A percentile compares a stretch with the other conserved stretches of the same genome.
Evolutionary conservation across 352 stramenopile genomes (phyloP).

Genomic region (Phytopythium mirpurense): DNA sequence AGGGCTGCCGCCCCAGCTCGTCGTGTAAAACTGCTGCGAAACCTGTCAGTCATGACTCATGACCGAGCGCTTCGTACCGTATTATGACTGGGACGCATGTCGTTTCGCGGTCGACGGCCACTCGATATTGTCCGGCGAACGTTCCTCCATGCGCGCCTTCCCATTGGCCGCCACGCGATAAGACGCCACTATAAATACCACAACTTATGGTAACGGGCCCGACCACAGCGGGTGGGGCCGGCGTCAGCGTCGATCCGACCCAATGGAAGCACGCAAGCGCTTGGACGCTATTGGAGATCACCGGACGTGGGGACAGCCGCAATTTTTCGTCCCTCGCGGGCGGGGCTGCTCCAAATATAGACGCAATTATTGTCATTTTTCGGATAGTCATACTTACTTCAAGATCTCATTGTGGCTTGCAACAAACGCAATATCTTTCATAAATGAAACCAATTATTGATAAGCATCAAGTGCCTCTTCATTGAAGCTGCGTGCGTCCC

Average conservation of each 20-base stretch:
- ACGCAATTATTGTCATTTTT: background rate
- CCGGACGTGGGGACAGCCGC: no score
- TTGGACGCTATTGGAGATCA: no score
- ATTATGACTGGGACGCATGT: background rate
- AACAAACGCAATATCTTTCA: background rate
- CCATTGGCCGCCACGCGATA: conserved; percentile 4
- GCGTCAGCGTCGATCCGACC: no score
- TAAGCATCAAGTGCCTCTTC: background rate
- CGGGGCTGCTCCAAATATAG: no score
- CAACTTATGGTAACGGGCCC: no score
- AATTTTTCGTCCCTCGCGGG: no score
- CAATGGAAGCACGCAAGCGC: no score
- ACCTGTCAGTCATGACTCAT: no score
- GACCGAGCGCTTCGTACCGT: background rate
- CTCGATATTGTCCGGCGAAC: background rate
- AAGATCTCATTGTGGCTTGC: background rate
- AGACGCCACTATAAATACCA: background rate
- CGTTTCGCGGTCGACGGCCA: background rate
- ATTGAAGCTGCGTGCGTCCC: background rate
- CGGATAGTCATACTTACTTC: background rate
- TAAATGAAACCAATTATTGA: conserved; percentile 1
- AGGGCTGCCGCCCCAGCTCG: no score
- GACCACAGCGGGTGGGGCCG: no score
- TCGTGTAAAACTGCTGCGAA: no score
- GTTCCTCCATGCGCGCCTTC: conserved; percentile 1